phyloP scores from a whole-genome alignment of 164 flowering plant species.

The Santalum album region DNA sequence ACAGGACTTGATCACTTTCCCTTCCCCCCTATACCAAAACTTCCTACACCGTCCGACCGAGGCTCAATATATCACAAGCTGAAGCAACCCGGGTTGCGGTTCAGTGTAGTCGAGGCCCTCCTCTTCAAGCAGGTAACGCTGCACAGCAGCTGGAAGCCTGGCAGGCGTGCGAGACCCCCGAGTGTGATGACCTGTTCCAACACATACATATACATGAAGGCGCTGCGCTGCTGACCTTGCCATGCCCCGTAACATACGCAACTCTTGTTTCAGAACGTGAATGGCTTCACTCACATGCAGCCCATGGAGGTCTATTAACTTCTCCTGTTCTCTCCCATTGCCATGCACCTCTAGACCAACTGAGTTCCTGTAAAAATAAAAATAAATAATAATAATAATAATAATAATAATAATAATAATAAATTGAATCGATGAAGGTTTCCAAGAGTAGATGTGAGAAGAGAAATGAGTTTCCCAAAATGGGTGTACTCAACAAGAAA shows the following conservation, averaged over 20 bases:
- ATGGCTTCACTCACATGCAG: conserved; percentile 88
- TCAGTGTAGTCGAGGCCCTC: conserved; percentile 82
- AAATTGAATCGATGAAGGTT: too few relatives aligned
- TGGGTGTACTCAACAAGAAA: too few relatives aligned
- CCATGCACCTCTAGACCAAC: conserved; percentile 46
- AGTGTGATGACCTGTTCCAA: conserved; percentile 97
- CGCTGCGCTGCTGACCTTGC: conserved; percentile 77
- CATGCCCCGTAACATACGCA: conserved; percentile 48
- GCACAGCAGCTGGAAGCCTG: conserved; percentile 81
- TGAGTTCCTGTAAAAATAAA: conserved; percentile 53
- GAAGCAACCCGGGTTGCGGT: conserved; percentile 92
- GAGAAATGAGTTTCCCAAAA: too few relatives aligned
- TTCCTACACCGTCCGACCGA: too few relatives aligned
- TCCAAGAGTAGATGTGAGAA: too few relatives aligned
- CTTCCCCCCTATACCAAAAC: conserved; percentile 19
- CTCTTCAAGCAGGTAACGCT: conserved; percentile 78
- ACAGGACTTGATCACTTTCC: too few relatives aligned
- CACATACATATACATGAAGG: conserved; percentile 70
- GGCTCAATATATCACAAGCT: conserved; percentile 81
- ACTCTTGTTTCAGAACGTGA: conserved; percentile 71
- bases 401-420: not conserved
- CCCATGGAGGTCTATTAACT: conserved; percentile 91
- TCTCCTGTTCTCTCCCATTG: conserved; percentile 61
- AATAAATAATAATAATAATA: not conserved
- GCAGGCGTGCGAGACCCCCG: conserved; percentile 85